Evolutionary conservation across 805 yeast species (phyloP).

Genomic region (Yamadazyma tumulicola): DNA sequence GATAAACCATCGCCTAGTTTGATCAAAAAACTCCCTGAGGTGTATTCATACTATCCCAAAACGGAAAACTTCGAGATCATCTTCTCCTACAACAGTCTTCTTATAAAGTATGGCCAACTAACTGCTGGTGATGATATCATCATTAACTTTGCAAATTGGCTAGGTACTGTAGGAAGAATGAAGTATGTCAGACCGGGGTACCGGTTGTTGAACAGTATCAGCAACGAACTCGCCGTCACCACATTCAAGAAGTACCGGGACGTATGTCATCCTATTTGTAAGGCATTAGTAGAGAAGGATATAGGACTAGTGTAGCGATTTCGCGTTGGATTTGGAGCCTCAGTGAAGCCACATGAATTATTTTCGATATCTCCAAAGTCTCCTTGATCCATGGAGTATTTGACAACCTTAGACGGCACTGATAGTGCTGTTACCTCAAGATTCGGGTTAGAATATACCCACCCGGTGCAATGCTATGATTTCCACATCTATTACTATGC

Average conservation of each 20-base stretch:
- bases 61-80: constrained; percentile 24
- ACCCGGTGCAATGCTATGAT: constrained; percentile 29
- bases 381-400: constrained; percentile 29
- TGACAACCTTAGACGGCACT: constrained; percentile 17
- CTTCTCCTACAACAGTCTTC: constrained; percentile 20
- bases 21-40: constrained; percentile 13
- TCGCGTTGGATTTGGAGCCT: too few species aligned
- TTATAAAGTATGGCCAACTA: constrained; percentile 20
- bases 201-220: constrained; percentile 18
- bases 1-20: constrained; percentile 6
- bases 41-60: constrained; percentile 18
- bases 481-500: constrained; percentile 31
- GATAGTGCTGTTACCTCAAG: constrained; percentile 17
- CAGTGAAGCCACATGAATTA: too few species aligned
- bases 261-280: constrained; percentile 32
- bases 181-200: constrained; percentile 35
- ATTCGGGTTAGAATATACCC: constrained; percentile 18
- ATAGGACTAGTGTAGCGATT: too few species aligned
- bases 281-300: constrained; percentile 22
- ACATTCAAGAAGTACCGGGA: constrained; percentile 19
- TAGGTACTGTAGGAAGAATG: constrained; percentile 36
- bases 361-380: too few species aligned
- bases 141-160: constrained; percentile 23
- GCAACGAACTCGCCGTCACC: constrained; percentile 25
- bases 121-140: constrained; percentile 15